These are phyloP conservation scores for Colletotrichum sp. DNA, from an alignment of 2,329 filamentous ascomycete species.

Conservation along the genomic window DNA sequence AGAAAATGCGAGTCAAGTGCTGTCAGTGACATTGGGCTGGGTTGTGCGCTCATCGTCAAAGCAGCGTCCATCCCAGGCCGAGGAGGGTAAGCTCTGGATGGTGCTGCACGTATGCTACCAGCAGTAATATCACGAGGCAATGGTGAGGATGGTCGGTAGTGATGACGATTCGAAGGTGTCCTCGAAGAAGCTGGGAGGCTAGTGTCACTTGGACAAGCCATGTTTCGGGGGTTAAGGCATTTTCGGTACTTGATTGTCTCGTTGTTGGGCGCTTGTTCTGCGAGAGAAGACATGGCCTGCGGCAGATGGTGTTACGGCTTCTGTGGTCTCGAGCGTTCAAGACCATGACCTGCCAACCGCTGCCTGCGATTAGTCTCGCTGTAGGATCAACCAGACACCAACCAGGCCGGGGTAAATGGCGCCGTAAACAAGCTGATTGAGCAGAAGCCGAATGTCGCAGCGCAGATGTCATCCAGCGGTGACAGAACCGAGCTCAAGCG, in stretches of 20 bases:
- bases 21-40: constrained; percentile 10
- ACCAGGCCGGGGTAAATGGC: neutral
- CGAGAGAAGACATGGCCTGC: neutral
- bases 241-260: neutral
- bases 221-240: neutral
- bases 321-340: neutral
- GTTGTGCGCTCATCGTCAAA: neutral
- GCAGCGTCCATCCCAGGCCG: neutral
- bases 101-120: neutral
- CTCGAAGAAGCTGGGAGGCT: neutral
- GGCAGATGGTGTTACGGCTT: neutral
- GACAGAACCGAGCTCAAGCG: neutral
- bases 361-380: neutral
- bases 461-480: neutral
- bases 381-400: neutral
- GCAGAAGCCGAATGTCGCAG: neutral
- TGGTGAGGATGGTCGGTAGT: neutral
- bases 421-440: neutral
- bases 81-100: neutral
- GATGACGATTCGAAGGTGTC: neutral
- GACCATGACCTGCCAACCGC: neutral
- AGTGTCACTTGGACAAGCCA: neutral
- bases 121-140: neutral
- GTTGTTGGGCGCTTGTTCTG: neutral
- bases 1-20: neutral